A percentile compares a stretch with the other conserved stretches of the same genome.
These are phyloP conservation scores for Nannochloropsis oceanica DNA, from an alignment of 108 stramenopile species.

Conservation along the genomic window DNA sequence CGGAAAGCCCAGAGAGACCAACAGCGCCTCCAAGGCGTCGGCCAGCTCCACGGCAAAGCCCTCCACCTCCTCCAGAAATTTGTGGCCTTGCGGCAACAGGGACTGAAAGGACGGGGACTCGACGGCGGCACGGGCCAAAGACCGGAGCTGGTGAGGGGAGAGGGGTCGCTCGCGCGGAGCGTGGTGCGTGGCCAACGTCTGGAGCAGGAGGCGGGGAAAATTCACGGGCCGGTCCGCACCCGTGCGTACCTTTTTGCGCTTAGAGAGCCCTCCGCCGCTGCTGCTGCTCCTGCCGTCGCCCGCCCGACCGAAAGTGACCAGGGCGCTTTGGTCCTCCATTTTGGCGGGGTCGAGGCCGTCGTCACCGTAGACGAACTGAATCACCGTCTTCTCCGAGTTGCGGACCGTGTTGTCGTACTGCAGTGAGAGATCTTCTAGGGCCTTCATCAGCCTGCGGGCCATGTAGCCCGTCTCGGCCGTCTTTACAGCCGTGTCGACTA, in stretches of 20 bases:
- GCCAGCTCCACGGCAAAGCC: conserved; percentile 18
- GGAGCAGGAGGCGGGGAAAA: conserved; percentile 12
- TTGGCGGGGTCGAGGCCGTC: conserved; percentile 80
- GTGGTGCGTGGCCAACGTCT: conserved; percentile 3
- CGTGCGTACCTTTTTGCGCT: neutral
- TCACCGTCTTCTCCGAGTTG: conserved; percentile 83
- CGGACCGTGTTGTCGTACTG: conserved; percentile 88
- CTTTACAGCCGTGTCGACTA: conserved; percentile 98
- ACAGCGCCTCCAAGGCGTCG: neutral
- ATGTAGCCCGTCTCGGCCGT: conserved; percentile 99
- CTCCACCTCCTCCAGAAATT: conserved; percentile 28
- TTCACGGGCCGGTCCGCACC: conserved; percentile 11
- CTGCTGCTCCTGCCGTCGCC: neutral
- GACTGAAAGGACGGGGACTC: neutral
- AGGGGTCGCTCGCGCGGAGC: conserved; percentile 10
- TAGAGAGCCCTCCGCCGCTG: neutral
- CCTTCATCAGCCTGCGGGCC: conserved; percentile 96
- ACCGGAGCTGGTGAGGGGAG: conserved; percentile 10
- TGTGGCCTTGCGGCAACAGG: conserved; percentile 31
- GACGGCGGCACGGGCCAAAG: neutral
- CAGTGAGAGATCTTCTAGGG: conserved; percentile 83
- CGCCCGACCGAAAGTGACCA: neutral
- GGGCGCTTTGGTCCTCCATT: conserved; percentile 56
- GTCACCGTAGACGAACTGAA: conserved; percentile 94
- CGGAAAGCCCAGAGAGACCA: neutral